Conservation (phyloP, 2,329 filamentous ascomycete species). For the Sordariomycetes sp. region DNA sequence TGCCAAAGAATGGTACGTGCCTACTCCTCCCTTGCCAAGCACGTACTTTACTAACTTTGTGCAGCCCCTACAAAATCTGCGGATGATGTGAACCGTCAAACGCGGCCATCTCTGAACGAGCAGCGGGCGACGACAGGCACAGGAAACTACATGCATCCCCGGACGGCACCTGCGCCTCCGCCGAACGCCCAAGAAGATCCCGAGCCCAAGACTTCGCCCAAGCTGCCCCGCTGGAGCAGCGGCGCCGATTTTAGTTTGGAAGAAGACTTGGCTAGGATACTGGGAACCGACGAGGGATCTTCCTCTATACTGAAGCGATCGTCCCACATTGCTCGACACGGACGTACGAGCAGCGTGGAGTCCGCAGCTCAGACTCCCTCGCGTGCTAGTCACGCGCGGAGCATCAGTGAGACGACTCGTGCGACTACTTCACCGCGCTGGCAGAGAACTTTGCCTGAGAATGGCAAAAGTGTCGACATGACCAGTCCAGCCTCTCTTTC, state of each 20-base stretch:
- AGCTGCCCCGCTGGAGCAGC: slow-evolving; percentile 64
- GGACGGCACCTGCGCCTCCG: slow-evolving; percentile 46
- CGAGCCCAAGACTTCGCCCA: slow-evolving; percentile 50
- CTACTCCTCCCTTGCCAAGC: neutral
- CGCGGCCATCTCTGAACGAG: slow-evolving; percentile 11
- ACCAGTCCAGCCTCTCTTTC: slow-evolving; percentile 62
- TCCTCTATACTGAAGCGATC: slow-evolving; percentile 79
- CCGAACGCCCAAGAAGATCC: slow-evolving; percentile 43
- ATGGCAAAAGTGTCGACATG: slow-evolving; percentile 47
- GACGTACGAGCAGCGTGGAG: slow-evolving; percentile 75
- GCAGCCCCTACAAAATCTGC: slow-evolving; percentile 7
- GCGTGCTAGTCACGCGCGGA: slow-evolving; percentile 45
- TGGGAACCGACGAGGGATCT: slow-evolving; percentile 69
- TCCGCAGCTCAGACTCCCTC: slow-evolving; percentile 32
- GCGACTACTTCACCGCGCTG: slow-evolving; percentile 60
- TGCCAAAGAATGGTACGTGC: slow-evolving; percentile 35
- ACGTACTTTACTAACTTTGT: neutral
- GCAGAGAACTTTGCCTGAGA: slow-evolving; percentile 56
- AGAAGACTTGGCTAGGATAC: slow-evolving; percentile 86
- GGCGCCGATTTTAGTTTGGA: slow-evolving; percentile 90
- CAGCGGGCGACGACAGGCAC: slow-evolving; percentile 12
- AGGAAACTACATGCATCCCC: slow-evolving; percentile 47
- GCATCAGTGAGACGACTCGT: slow-evolving; percentile 56
- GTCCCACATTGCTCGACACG: slow-evolving; percentile 89
- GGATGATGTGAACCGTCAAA: neutral